Conservation (phyloP, 2,329 filamentous ascomycete genomes). For the Ustulina deusta region DNA sequence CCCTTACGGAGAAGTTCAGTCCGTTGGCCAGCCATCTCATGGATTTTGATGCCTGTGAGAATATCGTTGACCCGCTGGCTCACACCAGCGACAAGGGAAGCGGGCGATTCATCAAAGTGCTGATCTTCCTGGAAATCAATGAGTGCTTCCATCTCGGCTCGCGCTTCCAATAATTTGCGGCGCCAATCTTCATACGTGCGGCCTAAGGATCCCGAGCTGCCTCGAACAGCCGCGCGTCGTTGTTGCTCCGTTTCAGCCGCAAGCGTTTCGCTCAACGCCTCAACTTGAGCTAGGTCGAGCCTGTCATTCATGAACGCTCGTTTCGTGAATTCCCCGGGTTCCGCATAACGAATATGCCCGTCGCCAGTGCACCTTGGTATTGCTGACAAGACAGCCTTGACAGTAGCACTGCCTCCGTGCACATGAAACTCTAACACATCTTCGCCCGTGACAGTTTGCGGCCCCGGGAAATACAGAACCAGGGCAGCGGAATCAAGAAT, state of each 20-base stretch:
- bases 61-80: constrained; percentile 72
- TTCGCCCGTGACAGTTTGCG: constrained; percentile 89
- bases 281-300: constrained; percentile 86
- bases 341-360: constrained; percentile 80
- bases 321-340: constrained; percentile 94
- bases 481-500: constrained; percentile 83
- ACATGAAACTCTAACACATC: constrained; percentile 93
- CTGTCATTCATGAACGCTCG: constrained; percentile 90
- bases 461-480: constrained; percentile 83
- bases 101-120: constrained; percentile 90
- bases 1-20: constrained; percentile 87
- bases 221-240: constrained; percentile 84
- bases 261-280: constrained; percentile 72
- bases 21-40: constrained; percentile 81
- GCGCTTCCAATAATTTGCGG: constrained; percentile 77
- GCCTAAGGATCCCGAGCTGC: constrained; percentile 76
- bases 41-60: constrained; percentile 71
- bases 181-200: constrained; percentile 87
- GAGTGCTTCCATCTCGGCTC: constrained; percentile 92
- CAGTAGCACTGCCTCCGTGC: constrained; percentile 90
- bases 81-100: constrained; percentile 77
- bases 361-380: constrained; percentile 67
- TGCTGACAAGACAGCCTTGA: constrained; percentile 84
- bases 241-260: constrained; percentile 90
- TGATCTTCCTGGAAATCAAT: constrained; percentile 99